Evolutionary conservation across 1,139 yeast species (phyloP).

Genomic region (Yamadazyma sp.): DNA sequence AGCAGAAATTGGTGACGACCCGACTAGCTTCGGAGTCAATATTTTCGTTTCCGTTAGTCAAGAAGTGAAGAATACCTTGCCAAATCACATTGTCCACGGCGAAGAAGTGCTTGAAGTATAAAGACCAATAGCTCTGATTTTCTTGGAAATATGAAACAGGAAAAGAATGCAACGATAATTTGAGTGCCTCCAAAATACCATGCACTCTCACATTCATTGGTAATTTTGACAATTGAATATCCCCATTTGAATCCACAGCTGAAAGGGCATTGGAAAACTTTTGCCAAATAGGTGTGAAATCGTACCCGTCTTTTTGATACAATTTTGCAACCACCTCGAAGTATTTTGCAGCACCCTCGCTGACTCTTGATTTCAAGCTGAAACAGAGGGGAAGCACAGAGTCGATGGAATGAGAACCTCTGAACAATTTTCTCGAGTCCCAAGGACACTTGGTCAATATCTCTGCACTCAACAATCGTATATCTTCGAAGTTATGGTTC

Average conservation of each 20-base stretch:
- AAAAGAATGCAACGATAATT: conserved; percentile 35
- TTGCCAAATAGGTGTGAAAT: neutral
- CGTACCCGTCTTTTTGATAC: conserved; percentile 6
- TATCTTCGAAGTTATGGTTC: conserved; percentile 73
- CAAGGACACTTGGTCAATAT: conserved; percentile 29
- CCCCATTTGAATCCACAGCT: neutral
- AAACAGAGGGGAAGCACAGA: conserved; percentile 41
- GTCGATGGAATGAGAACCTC: neutral
- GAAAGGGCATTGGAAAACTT: neutral
- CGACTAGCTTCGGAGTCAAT: conserved; percentile 23
- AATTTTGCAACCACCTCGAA: conserved; percentile 47
- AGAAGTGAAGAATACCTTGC: conserved; percentile 21
- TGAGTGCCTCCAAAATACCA: conserved; percentile 62
- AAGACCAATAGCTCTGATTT: conserved; percentile 4
- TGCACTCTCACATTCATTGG: conserved; percentile 45
- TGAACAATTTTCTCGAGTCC: neutral
- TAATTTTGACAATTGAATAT: neutral
- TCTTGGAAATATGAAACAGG: conserved; percentile 3
- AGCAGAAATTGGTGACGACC: conserved; percentile 67
- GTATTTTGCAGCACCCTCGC: conserved; percentile 80
- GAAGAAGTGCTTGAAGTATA: conserved; percentile 5
- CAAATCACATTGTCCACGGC: conserved; percentile 36
- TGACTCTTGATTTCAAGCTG: conserved; percentile 65
- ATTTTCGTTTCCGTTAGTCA: neutral
- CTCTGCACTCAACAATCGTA: conserved; percentile 53